These are phyloP conservation scores for Xylaria sp. DNA, from an alignment of 2,329 filamentous ascomycete genomes.

Conservation along the genomic window DNA sequence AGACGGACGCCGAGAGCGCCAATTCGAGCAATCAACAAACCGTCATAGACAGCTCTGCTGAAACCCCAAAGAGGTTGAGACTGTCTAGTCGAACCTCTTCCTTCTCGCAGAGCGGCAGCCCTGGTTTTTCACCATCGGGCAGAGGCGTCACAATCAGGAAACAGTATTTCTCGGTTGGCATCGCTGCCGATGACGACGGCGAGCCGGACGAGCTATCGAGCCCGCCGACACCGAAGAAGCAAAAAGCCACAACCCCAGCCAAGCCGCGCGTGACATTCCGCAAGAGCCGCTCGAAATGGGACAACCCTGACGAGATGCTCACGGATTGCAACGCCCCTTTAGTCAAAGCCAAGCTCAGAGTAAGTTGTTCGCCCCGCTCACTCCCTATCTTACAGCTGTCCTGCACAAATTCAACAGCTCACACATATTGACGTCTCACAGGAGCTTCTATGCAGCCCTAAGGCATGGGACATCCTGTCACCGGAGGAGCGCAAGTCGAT, in stretches of 20 bases:
- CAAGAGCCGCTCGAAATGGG: constrained; percentile 37
- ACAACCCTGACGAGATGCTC: constrained; percentile 43
- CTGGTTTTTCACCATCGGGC: background rate
- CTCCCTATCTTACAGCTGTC: background rate
- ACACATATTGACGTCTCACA: background rate
- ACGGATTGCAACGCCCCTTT: constrained; percentile 46
- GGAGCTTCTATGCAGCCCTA: constrained; percentile 46
- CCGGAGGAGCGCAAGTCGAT: constrained; percentile 43
- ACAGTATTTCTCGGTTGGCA: constrained; percentile 19
- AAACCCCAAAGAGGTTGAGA: background rate
- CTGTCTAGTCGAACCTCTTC: constrained; percentile 4
- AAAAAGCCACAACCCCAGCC: constrained; percentile 34
- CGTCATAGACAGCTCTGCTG: background rate
- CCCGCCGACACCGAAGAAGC: constrained; percentile 33
- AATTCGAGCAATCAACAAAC: background rate
- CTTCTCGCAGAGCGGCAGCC: constrained; percentile 18
- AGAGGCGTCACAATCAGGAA: constrained; percentile 23
- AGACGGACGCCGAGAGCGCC: background rate
- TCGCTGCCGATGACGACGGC: constrained; percentile 8
- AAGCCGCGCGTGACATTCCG: constrained; percentile 35
- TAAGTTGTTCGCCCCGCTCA: constrained; percentile 30
- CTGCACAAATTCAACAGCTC: background rate
- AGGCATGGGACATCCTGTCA: constrained; percentile 47
- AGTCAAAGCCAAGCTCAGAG: constrained; percentile 42
- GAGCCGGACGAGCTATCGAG: constrained; percentile 28